A percentile compares a stretch with the other conserved stretches of the same genome.
These are phyloP conservation scores for Salvia miltiorrhiza DNA, from an alignment of 257 asterid species.

Conservation along the genomic window DNA sequence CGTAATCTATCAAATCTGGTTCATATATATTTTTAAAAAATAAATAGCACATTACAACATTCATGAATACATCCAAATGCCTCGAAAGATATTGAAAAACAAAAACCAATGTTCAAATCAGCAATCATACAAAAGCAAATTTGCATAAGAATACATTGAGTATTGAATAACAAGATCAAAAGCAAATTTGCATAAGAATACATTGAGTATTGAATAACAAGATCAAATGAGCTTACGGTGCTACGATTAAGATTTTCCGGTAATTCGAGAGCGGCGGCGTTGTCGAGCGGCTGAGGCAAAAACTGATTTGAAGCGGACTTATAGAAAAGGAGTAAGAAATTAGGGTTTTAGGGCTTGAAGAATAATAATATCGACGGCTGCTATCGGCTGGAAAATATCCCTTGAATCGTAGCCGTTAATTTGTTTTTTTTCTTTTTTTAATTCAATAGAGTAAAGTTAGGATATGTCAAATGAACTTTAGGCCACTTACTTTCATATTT, in stretches of 20 bases:
- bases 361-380: conserved; percentile 1
- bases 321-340: neutral
- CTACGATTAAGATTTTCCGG: no score
- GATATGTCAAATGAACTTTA: neutral
- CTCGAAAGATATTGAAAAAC: neutral
- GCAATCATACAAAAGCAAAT: neutral
- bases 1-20: neutral
- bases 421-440: no score
- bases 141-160: neutral
- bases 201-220: no score
- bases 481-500: neutral
- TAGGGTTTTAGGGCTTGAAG: conserved; percentile 29
- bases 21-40: neutral
- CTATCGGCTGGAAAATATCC: neutral
- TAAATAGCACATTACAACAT: neutral
- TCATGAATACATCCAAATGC: neutral
- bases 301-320: neutral
- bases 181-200: no score
- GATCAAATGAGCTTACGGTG: no score
- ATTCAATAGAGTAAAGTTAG: neutral
- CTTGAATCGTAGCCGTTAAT: neutral
- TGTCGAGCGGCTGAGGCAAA: conserved; percentile 18
- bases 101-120: neutral
- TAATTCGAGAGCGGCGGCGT: no score
- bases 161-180: neutral